Evolutionary conservation across 768 basidiomycete species (phyloP).

Genomic region (Hortiboletus campestris): DNA sequence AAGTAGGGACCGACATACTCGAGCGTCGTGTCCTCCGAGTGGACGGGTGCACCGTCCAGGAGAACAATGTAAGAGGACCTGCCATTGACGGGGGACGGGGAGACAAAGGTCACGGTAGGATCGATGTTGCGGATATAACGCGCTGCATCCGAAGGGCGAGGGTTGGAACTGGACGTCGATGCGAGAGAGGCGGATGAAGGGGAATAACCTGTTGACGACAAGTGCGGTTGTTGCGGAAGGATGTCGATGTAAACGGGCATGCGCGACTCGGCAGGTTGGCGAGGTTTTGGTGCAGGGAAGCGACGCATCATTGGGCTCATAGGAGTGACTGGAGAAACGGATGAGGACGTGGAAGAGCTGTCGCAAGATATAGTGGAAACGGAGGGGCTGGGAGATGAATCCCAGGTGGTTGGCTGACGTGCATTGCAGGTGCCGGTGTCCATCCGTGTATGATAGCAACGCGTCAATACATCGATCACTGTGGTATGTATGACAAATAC

Average conservation of each 20-base stretch:
- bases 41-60: slow-evolving; percentile 46
- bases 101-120: slow-evolving; percentile 63
- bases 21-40: slow-evolving; percentile 46
- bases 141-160: slow-evolving; percentile 31
- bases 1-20: slow-evolving; percentile 36
- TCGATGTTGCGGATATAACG: slow-evolving; percentile 61
- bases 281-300: slow-evolving; percentile 21
- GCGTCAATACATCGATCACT: slow-evolving; percentile 36
- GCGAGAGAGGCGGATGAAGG: background rate
- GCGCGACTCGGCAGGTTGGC: slow-evolving; percentile 23
- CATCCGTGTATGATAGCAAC: slow-evolving; percentile 32
- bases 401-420: slow-evolving; percentile 14
- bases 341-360: slow-evolving; percentile 20
- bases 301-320: slow-evolving; percentile 20
- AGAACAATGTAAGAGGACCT: slow-evolving; percentile 57
- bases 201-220: slow-evolving; percentile 4
- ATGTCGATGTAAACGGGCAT: slow-evolving; percentile 37
- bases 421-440: slow-evolving; percentile 21
- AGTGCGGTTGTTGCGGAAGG: slow-evolving; percentile 18
- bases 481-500: slow-evolving; percentile 27
- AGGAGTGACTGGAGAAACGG: slow-evolving; percentile 14
- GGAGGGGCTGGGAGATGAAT: slow-evolving; percentile 15
- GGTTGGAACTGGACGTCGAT: background rate
- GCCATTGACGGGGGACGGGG: slow-evolving; percentile 46
- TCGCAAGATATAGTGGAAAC: slow-evolving; percentile 30